phyloP scores from a whole-genome alignment of 2,329 filamentous ascomycete species.

The Pseudogymnoascus sp. region DNA sequence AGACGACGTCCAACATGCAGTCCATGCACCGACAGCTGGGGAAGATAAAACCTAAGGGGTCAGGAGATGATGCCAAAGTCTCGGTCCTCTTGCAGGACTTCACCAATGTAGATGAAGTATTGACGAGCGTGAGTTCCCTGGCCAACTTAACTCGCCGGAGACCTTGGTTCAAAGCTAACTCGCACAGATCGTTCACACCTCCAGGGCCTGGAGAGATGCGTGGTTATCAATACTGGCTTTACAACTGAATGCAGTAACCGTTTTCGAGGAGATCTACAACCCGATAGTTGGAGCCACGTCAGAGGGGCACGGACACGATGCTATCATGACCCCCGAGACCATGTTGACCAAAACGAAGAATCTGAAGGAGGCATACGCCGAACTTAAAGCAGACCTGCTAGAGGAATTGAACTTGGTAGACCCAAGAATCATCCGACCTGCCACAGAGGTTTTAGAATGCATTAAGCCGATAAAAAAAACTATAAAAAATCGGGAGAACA shows the following conservation, averaged over 20 bases:
- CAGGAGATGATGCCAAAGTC: conserved; percentile 69
- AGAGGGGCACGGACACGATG: conserved; percentile 46
- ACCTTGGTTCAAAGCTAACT: conserved; percentile 10
- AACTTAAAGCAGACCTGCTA: conserved; percentile 62
- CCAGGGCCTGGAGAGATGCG: conserved; percentile 68
- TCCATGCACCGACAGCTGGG: conserved; percentile 68
- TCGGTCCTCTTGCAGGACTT: conserved; percentile 70
- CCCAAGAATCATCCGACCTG: conserved; percentile 59
- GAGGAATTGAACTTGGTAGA: conserved; percentile 67
- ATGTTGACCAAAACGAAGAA: conserved; percentile 57
- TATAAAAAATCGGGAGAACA: conserved; percentile 79
- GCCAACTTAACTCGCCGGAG: not conserved
- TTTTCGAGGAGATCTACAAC: conserved; percentile 67
- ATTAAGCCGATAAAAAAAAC: conserved; percentile 69
- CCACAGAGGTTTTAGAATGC: conserved; percentile 58
- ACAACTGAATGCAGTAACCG: conserved; percentile 58
- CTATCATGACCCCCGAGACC: conserved; percentile 51
- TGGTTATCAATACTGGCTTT: conserved; percentile 66
- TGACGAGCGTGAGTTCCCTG: conserved; percentile 52
- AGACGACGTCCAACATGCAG: conserved; percentile 45
- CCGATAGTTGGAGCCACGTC: conserved; percentile 62
- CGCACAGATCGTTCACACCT: conserved; percentile 62
- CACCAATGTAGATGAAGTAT: conserved; percentile 67
- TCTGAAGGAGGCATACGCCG: conserved; percentile 59
- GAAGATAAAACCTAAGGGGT: conserved; percentile 57